phyloP scores from a whole-genome alignment of 1,284 basidiomycete species.

The Tylopilus sp. region DNA sequence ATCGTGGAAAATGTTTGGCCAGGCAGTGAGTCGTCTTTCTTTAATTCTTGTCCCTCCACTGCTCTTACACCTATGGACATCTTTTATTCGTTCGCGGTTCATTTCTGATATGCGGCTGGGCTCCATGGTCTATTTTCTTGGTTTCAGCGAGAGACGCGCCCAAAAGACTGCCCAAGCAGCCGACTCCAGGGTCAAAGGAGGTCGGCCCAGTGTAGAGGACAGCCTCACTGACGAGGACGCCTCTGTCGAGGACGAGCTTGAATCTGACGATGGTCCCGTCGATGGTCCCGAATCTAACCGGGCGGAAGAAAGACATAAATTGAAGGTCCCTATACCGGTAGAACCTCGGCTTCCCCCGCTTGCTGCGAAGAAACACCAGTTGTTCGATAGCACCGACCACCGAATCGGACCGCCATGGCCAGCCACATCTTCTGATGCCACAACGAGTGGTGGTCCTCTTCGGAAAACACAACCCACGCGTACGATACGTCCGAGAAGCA shows the following conservation, averaged over 20 bases:
- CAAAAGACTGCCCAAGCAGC: constrained; percentile 43
- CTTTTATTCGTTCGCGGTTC: not conserved
- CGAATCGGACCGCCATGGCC: constrained; percentile 25
- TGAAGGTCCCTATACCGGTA: constrained; percentile 24
- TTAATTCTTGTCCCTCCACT: not conserved
- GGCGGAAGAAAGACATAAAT: constrained; percentile 30
- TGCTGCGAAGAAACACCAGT: constrained; percentile 26
- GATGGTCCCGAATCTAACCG: constrained; percentile 22
- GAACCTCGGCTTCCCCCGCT: constrained; percentile 21
- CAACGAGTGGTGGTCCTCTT: constrained; percentile 3
- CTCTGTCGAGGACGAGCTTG: constrained; percentile 40
- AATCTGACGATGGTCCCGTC: constrained; percentile 38
- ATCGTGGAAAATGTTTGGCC: constrained; percentile 66
- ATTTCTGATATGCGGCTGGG: constrained; percentile 4
- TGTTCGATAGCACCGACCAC: constrained; percentile 16
- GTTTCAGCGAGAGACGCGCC: constrained; percentile 45
- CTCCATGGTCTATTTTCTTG: not conserved
- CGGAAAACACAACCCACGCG: constrained; percentile 24
- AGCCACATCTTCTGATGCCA: constrained; percentile 16
- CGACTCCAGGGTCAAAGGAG: constrained; percentile 26
- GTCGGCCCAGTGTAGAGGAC: constrained; percentile 26
- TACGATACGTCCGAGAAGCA: constrained; percentile 29
- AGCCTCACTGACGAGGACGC: constrained; percentile 26
- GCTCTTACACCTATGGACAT: constrained; percentile 10
- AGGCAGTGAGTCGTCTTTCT: constrained; percentile 50